A percentile compares a stretch with the other conserved stretches of the same genome.
phyloP scores from a whole-genome alignment of 257 asterid genomes.

The Vinca minor region DNA sequence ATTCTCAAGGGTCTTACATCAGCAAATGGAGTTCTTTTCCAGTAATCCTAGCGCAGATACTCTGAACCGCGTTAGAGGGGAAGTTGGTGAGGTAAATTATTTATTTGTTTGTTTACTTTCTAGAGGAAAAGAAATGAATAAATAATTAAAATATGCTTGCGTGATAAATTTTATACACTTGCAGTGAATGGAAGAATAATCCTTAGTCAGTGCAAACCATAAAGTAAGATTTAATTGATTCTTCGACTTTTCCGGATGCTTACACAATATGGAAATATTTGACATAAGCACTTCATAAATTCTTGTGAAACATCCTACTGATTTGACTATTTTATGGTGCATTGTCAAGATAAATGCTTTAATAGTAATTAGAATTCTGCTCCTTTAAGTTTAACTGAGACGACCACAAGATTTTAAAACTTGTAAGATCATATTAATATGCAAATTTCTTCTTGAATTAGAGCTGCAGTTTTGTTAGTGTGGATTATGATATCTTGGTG shows the following conservation, averaged over 20 bases:
- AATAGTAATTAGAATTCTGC: neutral
- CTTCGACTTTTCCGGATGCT: neutral
- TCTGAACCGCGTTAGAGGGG: slow-evolving; percentile 82
- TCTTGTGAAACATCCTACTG: neutral
- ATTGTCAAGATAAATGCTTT: neutral
- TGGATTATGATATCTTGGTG: neutral
- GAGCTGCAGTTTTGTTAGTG: neutral
- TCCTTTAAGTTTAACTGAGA: neutral
- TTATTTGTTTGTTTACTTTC: neutral
- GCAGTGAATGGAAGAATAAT: neutral
- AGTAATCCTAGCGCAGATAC: slow-evolving; percentile 93
- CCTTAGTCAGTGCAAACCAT: neutral
- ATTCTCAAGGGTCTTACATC: slow-evolving; percentile 95
- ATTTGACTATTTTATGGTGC: neutral
- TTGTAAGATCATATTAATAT: neutral
- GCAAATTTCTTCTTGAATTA: neutral
- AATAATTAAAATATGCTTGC: neutral
- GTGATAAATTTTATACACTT: neutral
- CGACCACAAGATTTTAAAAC: neutral
- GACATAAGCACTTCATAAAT: neutral
- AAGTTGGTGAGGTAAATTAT: slow-evolving; percentile 81
- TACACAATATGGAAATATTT: neutral
- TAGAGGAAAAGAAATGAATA: neutral
- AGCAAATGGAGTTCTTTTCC: slow-evolving; percentile 97
- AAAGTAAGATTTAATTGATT: neutral